phyloP scores from a whole-genome alignment of 805 yeast genomes.

The Pichia membranifaciens region DNA sequence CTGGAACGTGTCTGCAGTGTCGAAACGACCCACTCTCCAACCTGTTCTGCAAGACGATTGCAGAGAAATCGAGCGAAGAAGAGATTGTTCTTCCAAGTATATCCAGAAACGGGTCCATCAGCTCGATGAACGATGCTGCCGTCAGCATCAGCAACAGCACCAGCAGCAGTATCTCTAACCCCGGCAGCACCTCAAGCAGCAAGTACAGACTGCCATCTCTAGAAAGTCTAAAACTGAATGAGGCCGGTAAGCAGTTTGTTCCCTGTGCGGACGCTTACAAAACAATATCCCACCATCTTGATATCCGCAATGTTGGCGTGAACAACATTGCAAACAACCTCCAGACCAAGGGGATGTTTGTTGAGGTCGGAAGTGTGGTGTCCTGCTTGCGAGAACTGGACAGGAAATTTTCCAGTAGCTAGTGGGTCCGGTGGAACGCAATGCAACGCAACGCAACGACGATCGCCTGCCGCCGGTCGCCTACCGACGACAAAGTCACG shows the following conservation, averaged over 20 bases:
- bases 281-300: slow-evolving; percentile 76
- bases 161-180: neutral
- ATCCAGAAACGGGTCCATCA: neutral
- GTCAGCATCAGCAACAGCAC: neutral
- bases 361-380: slow-evolving; percentile 87
- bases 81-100: neutral
- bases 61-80: slow-evolving; percentile 25
- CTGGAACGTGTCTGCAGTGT: slow-evolving; percentile 82
- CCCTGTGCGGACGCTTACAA: slow-evolving; percentile 90
- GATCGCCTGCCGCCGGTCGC: neutral
- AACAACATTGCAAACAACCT: slow-evolving; percentile 68
- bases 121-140: neutral
- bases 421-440: too few relatives aligned
- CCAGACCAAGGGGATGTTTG: slow-evolving; percentile 80
- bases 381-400: slow-evolving; percentile 79
- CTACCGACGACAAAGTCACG: neutral
- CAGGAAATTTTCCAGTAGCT: slow-evolving; percentile 34
- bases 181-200: neutral
- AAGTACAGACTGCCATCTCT: slow-evolving; percentile 19
- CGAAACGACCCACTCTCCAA: slow-evolving; percentile 85
- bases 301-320: slow-evolving; percentile 67
- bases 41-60: slow-evolving; percentile 80
- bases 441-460: too few relatives aligned
- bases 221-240: slow-evolving; percentile 25
- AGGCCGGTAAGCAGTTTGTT: slow-evolving; percentile 50